Base-by-base conservation (phyloP, 768 basidiomycete genomes). In the Termitomyces sp. region DNA sequence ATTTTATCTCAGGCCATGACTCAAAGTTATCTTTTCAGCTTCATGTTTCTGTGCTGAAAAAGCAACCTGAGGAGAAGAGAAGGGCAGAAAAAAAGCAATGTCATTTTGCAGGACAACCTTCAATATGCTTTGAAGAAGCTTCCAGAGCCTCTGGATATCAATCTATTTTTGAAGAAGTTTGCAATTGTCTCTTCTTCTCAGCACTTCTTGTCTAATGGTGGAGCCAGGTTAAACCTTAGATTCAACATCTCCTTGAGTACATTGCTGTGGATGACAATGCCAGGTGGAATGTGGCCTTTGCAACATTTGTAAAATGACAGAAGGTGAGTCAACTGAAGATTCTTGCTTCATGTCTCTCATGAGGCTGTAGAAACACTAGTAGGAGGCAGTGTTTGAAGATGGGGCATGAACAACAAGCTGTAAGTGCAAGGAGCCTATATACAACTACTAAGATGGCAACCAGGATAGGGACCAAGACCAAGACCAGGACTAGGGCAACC, bases 121-220 rank as follows among this genome's bases (percentile, higher is more conserved):
- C 87, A 97, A 6, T 97, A 98, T 71, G 97, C 95, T 0, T 76
- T 98, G 60, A 93, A 90, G 73, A 96, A 96, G 67, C 75, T 96
- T 7, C 68, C 89, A 0, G 90, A 94, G 48, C 81, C 90, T 1
- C 70, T 98, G 40, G 92, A 96, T 60, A 68, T 94, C 48, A 82
- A 71, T 28, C 66, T 85, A 54, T 67, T 1, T 98, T 88, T 64
- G 95, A 98, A 61, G 84, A 89, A 62, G 94, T 91, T 60, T 53
- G 84, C 69, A 14, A 45, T 24, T 50, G n/a, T 53, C 37, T n/a
- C n/a, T n/a, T 35, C 40, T 41, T 46, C 3, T 11, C 14, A 15
- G 14, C n/a, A 21, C n/a, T n/a, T 9, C 28, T 41, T 49, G 14
- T 28, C 43, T 53, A 28, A 48, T 5, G 22, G 11, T 51, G 5